These are phyloP conservation scores for Candida neerlandica DNA, from an alignment of 1,139 yeast genomes.

Conservation along the genomic window DNA sequence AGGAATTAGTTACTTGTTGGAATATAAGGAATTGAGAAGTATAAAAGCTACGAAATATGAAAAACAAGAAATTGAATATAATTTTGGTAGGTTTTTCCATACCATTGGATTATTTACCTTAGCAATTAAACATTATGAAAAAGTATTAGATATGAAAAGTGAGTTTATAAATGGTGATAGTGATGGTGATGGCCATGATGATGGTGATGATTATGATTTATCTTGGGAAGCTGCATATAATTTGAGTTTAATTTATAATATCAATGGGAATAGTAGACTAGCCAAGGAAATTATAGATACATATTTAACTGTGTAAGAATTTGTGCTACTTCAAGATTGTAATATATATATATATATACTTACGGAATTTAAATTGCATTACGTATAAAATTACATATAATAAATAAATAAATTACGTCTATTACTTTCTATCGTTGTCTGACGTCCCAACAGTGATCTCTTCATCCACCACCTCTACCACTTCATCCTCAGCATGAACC, in stretches of 20 bases:
- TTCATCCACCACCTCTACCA: conserved; percentile 19
- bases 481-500: conserved; percentile 50
- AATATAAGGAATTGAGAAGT: conserved; percentile 56
- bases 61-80: conserved; percentile 78
- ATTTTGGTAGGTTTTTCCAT: conserved; percentile 84
- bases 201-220: conserved; percentile 52
- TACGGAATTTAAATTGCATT: too few species aligned
- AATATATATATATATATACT: too few species aligned
- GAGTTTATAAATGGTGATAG: conserved; percentile 27
- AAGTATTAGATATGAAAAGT: conserved; percentile 51
- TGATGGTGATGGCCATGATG: conserved; percentile 26
- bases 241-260: conserved; percentile 69
- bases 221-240: conserved; percentile 86
- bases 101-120: conserved; percentile 72
- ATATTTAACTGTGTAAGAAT: conserved; percentile 50
- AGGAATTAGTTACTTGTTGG: conserved; percentile 76
- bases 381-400: too few species aligned
- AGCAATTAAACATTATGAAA: conserved; percentile 73
- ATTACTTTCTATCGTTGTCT: not conserved
- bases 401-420: too few species aligned
- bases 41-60: conserved; percentile 49
- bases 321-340: not conserved
- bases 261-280: conserved; percentile 68
- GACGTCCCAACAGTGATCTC: conserved; percentile 9
- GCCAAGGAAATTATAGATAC: conserved; percentile 66